phyloP scores from a whole-genome alignment of 352 stramenopile genomes.

The Pythium volutum region DNA sequence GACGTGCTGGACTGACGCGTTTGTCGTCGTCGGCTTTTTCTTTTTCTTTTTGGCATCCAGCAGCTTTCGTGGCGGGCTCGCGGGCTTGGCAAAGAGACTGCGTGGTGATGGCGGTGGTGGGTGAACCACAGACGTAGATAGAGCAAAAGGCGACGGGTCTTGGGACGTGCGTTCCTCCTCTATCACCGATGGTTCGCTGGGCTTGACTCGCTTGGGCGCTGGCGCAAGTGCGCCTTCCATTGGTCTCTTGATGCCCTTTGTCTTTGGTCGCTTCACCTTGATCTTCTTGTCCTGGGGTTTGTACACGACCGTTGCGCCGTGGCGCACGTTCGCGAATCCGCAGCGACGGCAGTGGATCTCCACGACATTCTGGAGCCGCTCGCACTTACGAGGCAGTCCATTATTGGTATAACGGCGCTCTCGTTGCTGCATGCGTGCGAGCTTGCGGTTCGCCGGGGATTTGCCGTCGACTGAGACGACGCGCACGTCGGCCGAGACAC shows the following conservation, averaged over 20 bases:
- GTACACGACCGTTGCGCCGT: slow-evolving; percentile 45
- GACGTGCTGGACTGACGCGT: slow-evolving; percentile 37
- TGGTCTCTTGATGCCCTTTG: slow-evolving; percentile 22
- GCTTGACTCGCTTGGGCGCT: slow-evolving; percentile 6
- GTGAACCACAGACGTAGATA: too few species aligned
- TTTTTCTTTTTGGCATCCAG: slow-evolving; percentile 65
- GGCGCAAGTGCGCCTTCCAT: background rate
- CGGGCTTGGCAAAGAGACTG: slow-evolving; percentile 46
- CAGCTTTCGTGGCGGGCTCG: slow-evolving; percentile 66
- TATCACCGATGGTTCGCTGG: background rate
- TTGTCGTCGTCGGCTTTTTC: slow-evolving; percentile 65
- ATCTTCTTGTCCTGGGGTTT: slow-evolving; percentile 37
- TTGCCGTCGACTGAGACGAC: slow-evolving; percentile 43
- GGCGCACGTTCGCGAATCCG: slow-evolving; percentile 38
- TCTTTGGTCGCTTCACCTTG: background rate
- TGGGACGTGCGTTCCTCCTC: background rate
- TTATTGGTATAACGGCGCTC: slow-evolving; percentile 18
- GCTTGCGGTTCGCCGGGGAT: slow-evolving; percentile 46
- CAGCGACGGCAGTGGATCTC: slow-evolving; percentile 55
- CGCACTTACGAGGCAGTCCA: background rate
- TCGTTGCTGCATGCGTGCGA: slow-evolving; percentile 36
- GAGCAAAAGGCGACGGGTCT: background rate
- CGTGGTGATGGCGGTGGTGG: slow-evolving; percentile 14
- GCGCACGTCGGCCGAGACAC: slow-evolving; percentile 47
- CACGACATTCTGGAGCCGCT: slow-evolving; percentile 28